phyloP scores from a whole-genome alignment of 2,329 filamentous ascomycete genomes.

The Pseudophaeomoniella oleicola region DNA sequence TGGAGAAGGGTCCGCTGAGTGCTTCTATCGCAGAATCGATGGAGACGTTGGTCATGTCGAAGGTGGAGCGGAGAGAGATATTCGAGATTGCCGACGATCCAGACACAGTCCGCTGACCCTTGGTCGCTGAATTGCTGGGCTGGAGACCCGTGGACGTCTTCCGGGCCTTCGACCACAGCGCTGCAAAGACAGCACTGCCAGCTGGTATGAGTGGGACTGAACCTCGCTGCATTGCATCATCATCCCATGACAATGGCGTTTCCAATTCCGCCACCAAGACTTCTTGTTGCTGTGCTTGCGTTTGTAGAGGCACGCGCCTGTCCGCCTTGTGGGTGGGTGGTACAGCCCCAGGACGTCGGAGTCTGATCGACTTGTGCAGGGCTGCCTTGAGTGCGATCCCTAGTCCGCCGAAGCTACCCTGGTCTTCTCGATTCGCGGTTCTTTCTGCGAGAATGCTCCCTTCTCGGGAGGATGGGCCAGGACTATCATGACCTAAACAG shows the following conservation, averaged over 20 bases:
- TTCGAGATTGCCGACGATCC: background rate
- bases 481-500: conserved; percentile 12
- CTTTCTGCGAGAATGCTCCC: too few species aligned
- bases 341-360: too few species aligned
- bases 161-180: background rate
- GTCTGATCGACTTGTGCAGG: background rate
- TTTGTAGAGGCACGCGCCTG: too few species aligned
- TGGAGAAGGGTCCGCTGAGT: background rate
- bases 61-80: background rate
- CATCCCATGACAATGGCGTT: too few species aligned
- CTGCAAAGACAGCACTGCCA: too few species aligned
- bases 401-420: too few species aligned
- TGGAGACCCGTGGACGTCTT: background rate
- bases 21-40: background rate
- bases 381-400: background rate
- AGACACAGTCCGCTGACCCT: background rate
- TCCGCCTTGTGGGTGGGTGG: too few species aligned
- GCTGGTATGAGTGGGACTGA: too few species aligned
- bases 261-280: too few species aligned
- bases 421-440: too few species aligned
- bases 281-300: too few species aligned
- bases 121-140: background rate
- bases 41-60: background rate
- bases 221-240: too few species aligned
- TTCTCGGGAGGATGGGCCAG: background rate